Evolutionary conservation across 371 early-diverging fungal species (phyloP), one percentile per base, ranked within the genome.

Genomic region (Coemansia sp.): DNA sequence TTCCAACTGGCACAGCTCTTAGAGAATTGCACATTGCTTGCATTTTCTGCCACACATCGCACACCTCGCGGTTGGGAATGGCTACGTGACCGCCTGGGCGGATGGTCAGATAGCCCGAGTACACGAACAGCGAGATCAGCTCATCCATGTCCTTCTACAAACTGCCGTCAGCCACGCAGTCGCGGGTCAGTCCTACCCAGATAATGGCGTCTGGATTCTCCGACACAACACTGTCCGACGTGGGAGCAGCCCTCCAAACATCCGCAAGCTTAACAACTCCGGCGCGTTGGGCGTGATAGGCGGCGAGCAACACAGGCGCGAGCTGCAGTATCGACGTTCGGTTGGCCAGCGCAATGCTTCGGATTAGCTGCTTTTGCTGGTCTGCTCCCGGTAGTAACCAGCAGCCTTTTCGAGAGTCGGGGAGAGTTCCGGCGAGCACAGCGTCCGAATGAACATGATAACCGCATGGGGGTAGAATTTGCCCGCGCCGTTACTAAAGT

Each of bases 61-160:
- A n/a, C 31, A 61, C 32, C 37, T 61, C 61, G 32, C 61, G 54
- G 24, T 61, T 51, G 5, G 61, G 61, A 14, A 61, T 53, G 6
- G 5, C 43, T 5, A 53, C 3, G n/a, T 51, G 31, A 1, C 31
- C 40, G 11, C 42, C 49, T 0, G 11, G 8, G 1, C 51, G 11
- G 38, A 54, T 37, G 7, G 54, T 54, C 61, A 61, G n/a, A 38
- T 52, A 61, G 0, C 61, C 61, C 1, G 61, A 53, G 37, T 61
- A 61, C 18, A 61, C 11, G 42, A 61, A 61, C 1, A 61, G 47
- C 33, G 61, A 37, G 2, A 53, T 47, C 10, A 61, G 61, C 61
- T 52, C 18, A 16, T 31, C 2, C 4, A 42, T 54, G 16, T 39
- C 16, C 54, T 11, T 24, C 29, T 0, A 3, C 4, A 6, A 0